Evolutionary conservation across 192 early-diverging fungal genomes (phyloP), one percentile per base, ranked within the genome.

Genomic region (Coemansia sp.): DNA sequence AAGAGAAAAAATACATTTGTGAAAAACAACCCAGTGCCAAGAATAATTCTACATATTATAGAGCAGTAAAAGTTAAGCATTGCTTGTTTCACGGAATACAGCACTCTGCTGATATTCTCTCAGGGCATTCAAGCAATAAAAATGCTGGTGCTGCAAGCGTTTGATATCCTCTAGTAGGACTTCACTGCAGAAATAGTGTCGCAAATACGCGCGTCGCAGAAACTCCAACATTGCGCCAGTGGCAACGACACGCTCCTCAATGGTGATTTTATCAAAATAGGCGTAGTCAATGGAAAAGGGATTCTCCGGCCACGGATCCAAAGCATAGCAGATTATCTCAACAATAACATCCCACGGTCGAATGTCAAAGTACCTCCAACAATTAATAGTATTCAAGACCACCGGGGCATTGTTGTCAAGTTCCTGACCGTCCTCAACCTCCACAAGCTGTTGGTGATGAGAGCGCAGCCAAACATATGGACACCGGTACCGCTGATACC

Each of bases 391-490:
- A n/a, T 85, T 84, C 19, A 90, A 76, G 51, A 83, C 85, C 51
- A 90, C 64, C 1, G 89, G 87, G 46, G 84, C 82, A 59, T 90
- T 85, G 1, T 76, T 74, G 67, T 88, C 88, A 2, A 87, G 54
- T 32, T 73, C 72, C 61, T 86, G 80, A 67, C 82, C 80, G 23
- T 84, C 73, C 5, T 66, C 65, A 14, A 74, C 46, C 36, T 78
- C 71, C 21, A 87, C 83, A 10, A 90, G 81, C 23, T 65, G 54
- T 56, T 84, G 75, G 78, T 88, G 87, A 68, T 88, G 82, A 22
- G 87, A 86, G 1, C 87, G 79, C 39, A 88, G 76, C 89, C 89
- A 90, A 42, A 90, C 89, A 63, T 88, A 90, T 21, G 89, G 89
- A 42, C 88, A 87, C 63, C 85, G 85, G 68, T 90, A 90, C 9